Evolutionary conservation across 2,329 filamentous ascomycete genomes (phyloP), one percentile per base, ranked within the genome.

Genomic region (Clarireedia sp.): DNA sequence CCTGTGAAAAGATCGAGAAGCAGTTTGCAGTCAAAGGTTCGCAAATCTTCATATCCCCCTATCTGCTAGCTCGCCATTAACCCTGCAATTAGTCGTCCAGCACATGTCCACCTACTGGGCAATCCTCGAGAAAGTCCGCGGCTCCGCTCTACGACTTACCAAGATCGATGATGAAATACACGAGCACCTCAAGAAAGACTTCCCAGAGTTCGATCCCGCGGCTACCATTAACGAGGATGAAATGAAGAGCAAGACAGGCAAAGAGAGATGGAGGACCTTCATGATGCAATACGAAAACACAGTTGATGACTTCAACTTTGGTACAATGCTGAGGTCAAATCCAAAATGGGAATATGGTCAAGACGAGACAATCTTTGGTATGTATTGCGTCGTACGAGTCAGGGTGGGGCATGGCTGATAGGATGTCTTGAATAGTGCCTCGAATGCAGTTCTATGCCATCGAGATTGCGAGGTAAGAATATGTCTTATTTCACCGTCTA

Each of bases 91-190:
- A 77, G 91, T 87, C 51, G 94, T 97, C 38, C 89, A 96, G 73
- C 94, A 99, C 73, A 89, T 99, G 80, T 82, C 89, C 68, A 96
- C 92, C 48, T 97, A 99, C 79, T 99, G 92, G 92, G 79, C 85
- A 51, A 92, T 99, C 69, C 87, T 99, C 66, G 87, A 96, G 73
- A 90, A 87, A 70, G 82, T 95, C 63, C 89, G 83, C 65, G 94
- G 92, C 63, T 96, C 90, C n/a, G 77, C 85, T 60, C 78, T 99
- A 58, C 88, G 90, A 60, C 82, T 99, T 60, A 99, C 94, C 59
- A 94, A 92, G 75, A 81, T 95, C 67, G 94, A 99, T 74, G 86
- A 97, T 70, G 90, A 96, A 45, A 99, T 99, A 72, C 85, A 88
- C 73, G 86, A 89, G 63, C 90, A 96, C 73, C 87, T 99, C 66